Evolutionary conservation across 192 early-diverging fungal genomes (phyloP).

Genomic region (Cladochytrium replicatum): DNA sequence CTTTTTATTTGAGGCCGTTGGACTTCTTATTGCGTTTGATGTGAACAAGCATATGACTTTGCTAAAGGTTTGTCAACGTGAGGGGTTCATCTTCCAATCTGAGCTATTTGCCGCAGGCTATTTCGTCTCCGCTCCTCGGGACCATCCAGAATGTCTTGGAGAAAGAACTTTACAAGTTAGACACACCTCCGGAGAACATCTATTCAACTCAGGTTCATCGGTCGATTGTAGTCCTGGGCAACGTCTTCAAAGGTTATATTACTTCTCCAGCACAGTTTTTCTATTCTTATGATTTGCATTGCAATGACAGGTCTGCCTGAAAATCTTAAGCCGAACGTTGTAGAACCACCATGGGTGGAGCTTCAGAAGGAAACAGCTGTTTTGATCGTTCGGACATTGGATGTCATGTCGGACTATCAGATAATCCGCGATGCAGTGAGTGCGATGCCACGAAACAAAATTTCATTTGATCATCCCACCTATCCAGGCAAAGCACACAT

Average conservation of each 20-base stretch:
- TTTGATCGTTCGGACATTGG: not conserved
- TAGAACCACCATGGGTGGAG: not conserved
- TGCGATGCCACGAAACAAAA: not conserved
- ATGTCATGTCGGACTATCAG: constrained; percentile 10
- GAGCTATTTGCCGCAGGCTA: constrained; percentile 47
- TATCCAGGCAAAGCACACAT: constrained; percentile 50
- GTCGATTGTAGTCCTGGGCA: constrained; percentile 73
- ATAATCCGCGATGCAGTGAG: constrained; percentile 33
- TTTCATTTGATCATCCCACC: constrained; percentile 8
- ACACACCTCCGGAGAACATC: constrained; percentile 51
- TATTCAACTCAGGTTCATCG: constrained; percentile 71
- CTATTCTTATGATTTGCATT: constrained; percentile 45
- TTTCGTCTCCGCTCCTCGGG: constrained; percentile 67
- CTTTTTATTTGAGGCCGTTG: constrained; percentile 86
- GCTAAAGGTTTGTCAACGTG: constrained; percentile 19
- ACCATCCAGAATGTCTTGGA: constrained; percentile 67
- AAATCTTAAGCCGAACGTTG: not conserved
- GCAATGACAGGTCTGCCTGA: constrained; percentile 2
- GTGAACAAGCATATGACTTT: constrained; percentile 59
- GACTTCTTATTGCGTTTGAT: constrained; percentile 79
- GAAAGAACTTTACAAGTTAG: constrained; percentile 47
- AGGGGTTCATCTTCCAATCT: too few relatives aligned
- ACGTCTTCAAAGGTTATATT: constrained; percentile 69
- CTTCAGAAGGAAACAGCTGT: not conserved
- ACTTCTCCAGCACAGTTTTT: constrained; percentile 8